Percentiles rank a stretch among this genome's conserved stretches.
phyloP scores from a whole-genome alignment of 2,329 filamentous ascomycete genomes.

The Cordyceps militaris region DNA sequence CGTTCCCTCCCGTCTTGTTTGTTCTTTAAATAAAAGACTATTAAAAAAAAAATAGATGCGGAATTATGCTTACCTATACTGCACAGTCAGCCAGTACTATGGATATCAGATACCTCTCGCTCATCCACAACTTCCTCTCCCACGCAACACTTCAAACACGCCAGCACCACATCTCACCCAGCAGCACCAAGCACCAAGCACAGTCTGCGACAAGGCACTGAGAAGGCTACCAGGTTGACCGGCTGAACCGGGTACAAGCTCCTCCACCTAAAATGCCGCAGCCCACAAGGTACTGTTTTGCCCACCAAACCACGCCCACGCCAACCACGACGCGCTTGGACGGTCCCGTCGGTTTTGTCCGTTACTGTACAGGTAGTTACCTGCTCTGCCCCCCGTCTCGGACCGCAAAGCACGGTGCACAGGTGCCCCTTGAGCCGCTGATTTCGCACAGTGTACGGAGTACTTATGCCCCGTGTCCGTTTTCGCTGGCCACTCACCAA shows the following conservation, averaged over 20 bases:
- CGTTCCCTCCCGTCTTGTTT: not conserved
- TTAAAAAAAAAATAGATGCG: no score
- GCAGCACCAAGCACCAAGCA: constrained; percentile 6
- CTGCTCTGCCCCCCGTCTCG: constrained; percentile 22
- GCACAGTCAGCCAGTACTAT: not conserved
- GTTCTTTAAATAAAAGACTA: not conserved
- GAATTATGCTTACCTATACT: no score
- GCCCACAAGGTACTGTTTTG: constrained; percentile 9
- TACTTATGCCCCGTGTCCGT: constrained; percentile 21
- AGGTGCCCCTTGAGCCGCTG: not conserved
- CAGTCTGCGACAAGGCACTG: not conserved
- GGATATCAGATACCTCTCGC: not conserved
- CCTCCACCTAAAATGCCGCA: constrained; percentile 12
- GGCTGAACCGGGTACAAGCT: constrained; percentile 7
- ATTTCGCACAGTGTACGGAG: constrained; percentile 33
- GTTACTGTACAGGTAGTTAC: constrained; percentile 38
- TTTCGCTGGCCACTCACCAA: constrained; percentile 5
- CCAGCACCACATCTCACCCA: constrained; percentile 8
- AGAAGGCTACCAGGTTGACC: not conserved
- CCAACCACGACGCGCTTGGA: constrained; percentile 8
- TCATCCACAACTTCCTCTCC: not conserved
- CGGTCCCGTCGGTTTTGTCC: constrained; percentile 17
- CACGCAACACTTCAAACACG: constrained; percentile 6
- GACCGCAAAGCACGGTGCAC: constrained; percentile 31
- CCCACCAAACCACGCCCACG: not conserved